These are phyloP conservation scores for Arctium minus DNA, from an alignment of 129 eudicot species.

Conservation along the genomic window DNA sequence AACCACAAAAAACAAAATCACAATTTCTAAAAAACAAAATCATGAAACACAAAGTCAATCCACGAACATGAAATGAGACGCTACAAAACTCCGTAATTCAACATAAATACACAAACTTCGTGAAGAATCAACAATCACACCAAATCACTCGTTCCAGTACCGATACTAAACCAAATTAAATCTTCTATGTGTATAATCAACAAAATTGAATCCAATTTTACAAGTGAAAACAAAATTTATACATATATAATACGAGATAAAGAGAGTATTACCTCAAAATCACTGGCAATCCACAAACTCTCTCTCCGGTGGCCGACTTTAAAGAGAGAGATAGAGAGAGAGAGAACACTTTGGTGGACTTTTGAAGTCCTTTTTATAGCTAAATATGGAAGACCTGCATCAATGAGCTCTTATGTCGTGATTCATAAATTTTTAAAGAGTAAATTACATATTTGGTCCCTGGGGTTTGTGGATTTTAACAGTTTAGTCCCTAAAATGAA, in stretches of 20 bases:
- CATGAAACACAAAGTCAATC: conserved; percentile 11
- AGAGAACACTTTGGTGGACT: conserved; percentile 22
- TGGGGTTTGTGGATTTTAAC: no score
- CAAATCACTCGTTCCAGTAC: conserved; percentile 4
- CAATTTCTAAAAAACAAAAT: neutral
- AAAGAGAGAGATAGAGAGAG: neutral
- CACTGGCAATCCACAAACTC: conserved; percentile 1
- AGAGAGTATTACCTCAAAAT: conserved; percentile 12
- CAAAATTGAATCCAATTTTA: neutral
- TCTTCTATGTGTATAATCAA: neutral
- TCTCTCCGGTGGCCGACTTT: neutral
- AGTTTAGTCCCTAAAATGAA: no score
- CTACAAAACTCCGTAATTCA: neutral
- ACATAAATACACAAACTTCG: neutral
- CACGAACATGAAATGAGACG: conserved; percentile 2
- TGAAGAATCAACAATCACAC: neutral
- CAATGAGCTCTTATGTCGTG: conserved; percentile 9
- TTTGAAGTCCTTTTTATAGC: conserved; percentile 18
- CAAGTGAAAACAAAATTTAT: neutral
- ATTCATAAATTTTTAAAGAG: neutral
- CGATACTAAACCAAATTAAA: neutral
- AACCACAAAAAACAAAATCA: conserved; percentile 4
- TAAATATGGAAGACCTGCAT: conserved; percentile 6
- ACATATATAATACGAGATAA: neutral
- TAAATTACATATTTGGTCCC: neutral